Percentiles rank a stretch among this genome's conserved stretches.
Conservation (phyloP, 495 filamentous ascomycete genomes). For the Gamarada debralockiae region DNA sequence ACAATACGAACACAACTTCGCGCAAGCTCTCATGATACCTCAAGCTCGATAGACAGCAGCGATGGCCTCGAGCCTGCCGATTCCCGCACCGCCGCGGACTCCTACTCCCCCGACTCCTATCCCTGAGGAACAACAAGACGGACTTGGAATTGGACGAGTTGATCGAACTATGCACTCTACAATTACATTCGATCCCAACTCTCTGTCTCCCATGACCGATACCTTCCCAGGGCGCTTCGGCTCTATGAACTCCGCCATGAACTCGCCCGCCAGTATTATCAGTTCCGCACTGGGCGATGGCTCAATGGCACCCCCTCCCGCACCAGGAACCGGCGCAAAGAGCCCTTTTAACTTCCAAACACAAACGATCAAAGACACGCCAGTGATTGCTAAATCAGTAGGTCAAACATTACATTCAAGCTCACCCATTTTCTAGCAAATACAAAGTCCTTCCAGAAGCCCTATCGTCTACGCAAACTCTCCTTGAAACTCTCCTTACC, state of each 20-base stretch:
- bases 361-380: conserved; percentile 68
- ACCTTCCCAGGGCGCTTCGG: conserved; percentile 41
- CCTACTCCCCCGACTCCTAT: conserved; percentile 66
- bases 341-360: conserved; percentile 94
- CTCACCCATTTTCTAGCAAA: no score
- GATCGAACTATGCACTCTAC: conserved; percentile 31
- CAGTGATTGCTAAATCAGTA: conserved; percentile 73
- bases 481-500: no score
- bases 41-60: conserved; percentile 13
- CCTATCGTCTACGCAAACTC: no score
- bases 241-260: conserved; percentile 26
- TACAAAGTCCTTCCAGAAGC: no score
- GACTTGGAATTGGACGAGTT: conserved; percentile 32
- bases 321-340: conserved; percentile 26
- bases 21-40: conserved; percentile 15
- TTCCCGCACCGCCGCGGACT: conserved; percentile 62
- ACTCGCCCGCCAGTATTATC: conserved; percentile 15
- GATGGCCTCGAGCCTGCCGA: conserved; percentile 59
- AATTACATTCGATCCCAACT: conserved; percentile 51
- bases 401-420: conserved; percentile 20
- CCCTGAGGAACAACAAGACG: conserved; percentile 25
- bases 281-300: conserved; percentile 15
- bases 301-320: conserved; percentile 9
- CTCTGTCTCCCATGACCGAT: conserved; percentile 60
- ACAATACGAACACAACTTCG: conserved; percentile 15